Evolutionary conservation across 768 basidiomycete species (phyloP), one percentile per base, ranked within the genome.

Genomic region (Postia placenta): DNA sequence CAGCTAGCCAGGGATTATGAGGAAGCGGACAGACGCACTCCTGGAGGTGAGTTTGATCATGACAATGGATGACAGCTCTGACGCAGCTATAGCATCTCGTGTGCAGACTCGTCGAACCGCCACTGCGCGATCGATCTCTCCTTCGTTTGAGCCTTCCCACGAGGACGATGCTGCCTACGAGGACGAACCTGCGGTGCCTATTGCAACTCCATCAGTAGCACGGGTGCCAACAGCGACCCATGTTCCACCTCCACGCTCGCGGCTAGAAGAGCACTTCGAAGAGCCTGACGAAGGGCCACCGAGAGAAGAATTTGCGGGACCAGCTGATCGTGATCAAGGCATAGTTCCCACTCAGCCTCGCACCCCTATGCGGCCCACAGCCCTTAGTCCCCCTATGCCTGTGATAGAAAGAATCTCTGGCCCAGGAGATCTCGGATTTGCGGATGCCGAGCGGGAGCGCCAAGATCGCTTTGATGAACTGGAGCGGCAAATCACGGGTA

Each of bases 401-500:
- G 28, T 33, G 19, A 27, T 11, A 26, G 25, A 45, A 27, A 33
- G 44, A 22, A 30, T 48, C 12, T 54, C 63, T 4, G 65, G 56
- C 7, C 66, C 64, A 7, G 64, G 56, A 5, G 66, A 65, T 33
- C 17, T 65, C 6, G 61, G 45, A 2, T 63, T 65, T 22, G 76
- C 78, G 45, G 73, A 80, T 27, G 74, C 75, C 40, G 59, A 76
- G 43, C 64, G 65, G 12, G 68, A 59, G 26, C 76, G 76, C 9
- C 64, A 78, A 0, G 74, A 80, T 48, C 78, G 78, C 17, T 69
- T 89, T 22, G 73, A 74, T 9, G 81, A 79, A 0, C 71, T 78
- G 17, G 78, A 81, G 44, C 64, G 68, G 17, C 72, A 73, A 19
- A 60, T 88, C 11, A 68, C 71, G 3, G 68, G 76, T 25, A 68